Conservation (phyloP, 2,329 filamentous ascomycete species). For the Scedosporium dehoogii region DNA sequence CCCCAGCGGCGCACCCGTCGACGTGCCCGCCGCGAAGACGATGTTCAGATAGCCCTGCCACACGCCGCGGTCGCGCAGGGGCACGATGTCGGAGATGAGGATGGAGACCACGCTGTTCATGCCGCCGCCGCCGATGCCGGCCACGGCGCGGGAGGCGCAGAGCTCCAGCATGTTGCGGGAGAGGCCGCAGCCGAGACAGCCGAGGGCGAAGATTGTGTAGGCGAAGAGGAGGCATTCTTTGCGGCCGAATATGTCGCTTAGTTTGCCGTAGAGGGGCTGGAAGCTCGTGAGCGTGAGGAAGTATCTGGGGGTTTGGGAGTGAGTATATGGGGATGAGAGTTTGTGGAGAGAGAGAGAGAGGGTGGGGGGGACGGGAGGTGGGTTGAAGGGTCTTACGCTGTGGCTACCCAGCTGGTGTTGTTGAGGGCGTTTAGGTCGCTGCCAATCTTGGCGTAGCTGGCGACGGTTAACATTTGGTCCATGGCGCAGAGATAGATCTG, state of each 20-base stretch:
- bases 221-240: conserved; percentile 56
- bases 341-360: background rate
- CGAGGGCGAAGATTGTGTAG: conserved; percentile 54
- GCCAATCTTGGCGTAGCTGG: conserved; percentile 70
- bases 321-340: background rate
- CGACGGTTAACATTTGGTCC: conserved; percentile 69
- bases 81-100: conserved; percentile 56
- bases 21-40: conserved; percentile 58
- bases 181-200: conserved; percentile 53
- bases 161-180: conserved; percentile 55
- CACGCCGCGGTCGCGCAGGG: conserved; percentile 57
- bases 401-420: conserved; percentile 65
- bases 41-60: conserved; percentile 70
- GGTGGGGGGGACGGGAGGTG: background rate
- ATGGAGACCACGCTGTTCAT: conserved; percentile 63
- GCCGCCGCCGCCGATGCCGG: conserved; percentile 56
- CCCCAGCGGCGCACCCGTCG: conserved; percentile 59
- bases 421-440: conserved; percentile 66
- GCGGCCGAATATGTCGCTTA: conserved; percentile 62
- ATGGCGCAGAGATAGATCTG: conserved; percentile 63
- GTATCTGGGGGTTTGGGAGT: conserved; percentile 33
- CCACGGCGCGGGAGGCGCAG: conserved; percentile 47
- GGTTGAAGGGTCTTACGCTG: conserved; percentile 22
- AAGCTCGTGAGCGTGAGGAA: conserved; percentile 66
- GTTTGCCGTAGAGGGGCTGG: conserved; percentile 64